Conservation (phyloP, 495 filamentous ascomycete species). For the Aspergillus cavernicola region DNA sequence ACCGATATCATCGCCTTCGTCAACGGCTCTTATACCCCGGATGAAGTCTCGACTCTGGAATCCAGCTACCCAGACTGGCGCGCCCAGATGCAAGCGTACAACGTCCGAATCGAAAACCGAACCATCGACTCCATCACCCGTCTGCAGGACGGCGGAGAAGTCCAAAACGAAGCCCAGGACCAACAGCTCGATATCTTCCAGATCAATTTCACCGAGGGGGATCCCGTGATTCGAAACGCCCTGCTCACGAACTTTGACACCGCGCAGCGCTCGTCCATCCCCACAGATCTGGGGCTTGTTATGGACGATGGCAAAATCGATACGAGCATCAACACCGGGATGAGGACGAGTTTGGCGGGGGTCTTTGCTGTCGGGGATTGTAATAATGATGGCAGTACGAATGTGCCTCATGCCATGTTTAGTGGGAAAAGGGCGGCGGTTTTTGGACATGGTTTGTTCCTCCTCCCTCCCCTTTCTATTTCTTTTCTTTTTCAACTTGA, state of each 20-base stretch:
- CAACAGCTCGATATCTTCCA: constrained; percentile 47
- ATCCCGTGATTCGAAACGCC: constrained; percentile 39
- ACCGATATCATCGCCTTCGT: constrained; percentile 45
- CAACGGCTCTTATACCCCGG: constrained; percentile 51
- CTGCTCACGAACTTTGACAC: constrained; percentile 50
- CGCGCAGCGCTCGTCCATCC: constrained; percentile 37
- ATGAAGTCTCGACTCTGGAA: constrained; percentile 30
- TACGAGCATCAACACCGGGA: constrained; percentile 28
- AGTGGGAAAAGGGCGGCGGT: constrained; percentile 55
- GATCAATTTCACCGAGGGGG: constrained; percentile 49
- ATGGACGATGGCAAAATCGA: constrained; percentile 44
- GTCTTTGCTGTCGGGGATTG: constrained; percentile 56
- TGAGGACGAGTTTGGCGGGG: constrained; percentile 46
- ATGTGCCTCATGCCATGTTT: constrained; percentile 59
- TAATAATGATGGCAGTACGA: constrained; percentile 54
- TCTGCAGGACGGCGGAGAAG: constrained; percentile 35
- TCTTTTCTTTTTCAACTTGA: background rate
- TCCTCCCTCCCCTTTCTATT: background rate
- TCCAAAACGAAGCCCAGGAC: constrained; percentile 36
- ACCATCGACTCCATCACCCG: constrained; percentile 47
- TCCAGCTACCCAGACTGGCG: constrained; percentile 42
- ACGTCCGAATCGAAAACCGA: constrained; percentile 51
- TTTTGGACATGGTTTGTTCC: constrained; percentile 50
- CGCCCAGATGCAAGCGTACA: constrained; percentile 42
- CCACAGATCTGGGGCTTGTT: constrained; percentile 37